These are phyloP conservation scores for Pythium rishiriense DNA, from an alignment of 352 stramenopile species.

Conservation along the genomic window DNA sequence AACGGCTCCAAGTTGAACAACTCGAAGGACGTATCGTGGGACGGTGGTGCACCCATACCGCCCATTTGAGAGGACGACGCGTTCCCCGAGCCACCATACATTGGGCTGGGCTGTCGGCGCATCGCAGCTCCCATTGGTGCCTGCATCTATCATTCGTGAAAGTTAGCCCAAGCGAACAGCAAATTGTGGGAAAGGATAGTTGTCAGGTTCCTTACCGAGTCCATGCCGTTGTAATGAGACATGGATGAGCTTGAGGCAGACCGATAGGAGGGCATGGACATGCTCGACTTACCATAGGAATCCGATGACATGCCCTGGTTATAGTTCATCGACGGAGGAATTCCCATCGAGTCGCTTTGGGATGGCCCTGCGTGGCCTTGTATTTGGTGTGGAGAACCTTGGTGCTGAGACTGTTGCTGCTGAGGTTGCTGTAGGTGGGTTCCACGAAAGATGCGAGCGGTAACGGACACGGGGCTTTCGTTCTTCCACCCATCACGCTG, in stretches of 20 bases:
- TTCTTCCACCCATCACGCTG: conserved; percentile 32
- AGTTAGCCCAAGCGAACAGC: neutral
- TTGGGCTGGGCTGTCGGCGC: conserved; percentile 23
- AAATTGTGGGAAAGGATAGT: neutral
- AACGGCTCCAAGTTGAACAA: conserved; percentile 36
- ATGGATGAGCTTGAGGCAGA: conserved; percentile 36
- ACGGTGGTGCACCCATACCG: neutral
- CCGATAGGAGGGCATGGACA: conserved; percentile 46
- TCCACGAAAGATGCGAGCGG: conserved; percentile 28
- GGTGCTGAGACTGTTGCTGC: conserved; percentile 5
- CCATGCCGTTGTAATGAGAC: conserved; percentile 53
- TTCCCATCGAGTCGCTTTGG: conserved; percentile 17
- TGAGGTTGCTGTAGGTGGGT: conserved; percentile 28
- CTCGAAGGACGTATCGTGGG: conserved; percentile 30
- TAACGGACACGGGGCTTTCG: conserved; percentile 31
- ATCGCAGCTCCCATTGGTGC: conserved; percentile 20
- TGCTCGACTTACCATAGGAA: conserved; percentile 34
- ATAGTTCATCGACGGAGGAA: conserved; percentile 15
- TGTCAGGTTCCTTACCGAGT: conserved; percentile 45
- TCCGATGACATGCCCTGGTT: conserved; percentile 23
- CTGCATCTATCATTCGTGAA: conserved; percentile 9
- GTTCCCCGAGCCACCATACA: conserved; percentile 14
- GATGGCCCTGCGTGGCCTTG: conserved; percentile 9
- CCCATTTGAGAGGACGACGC: conserved; percentile 15
- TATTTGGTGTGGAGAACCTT: conserved; percentile 25